Evolutionary conservation across 148 eudicot species (phyloP).

Genomic region (Drosera capensis): DNA sequence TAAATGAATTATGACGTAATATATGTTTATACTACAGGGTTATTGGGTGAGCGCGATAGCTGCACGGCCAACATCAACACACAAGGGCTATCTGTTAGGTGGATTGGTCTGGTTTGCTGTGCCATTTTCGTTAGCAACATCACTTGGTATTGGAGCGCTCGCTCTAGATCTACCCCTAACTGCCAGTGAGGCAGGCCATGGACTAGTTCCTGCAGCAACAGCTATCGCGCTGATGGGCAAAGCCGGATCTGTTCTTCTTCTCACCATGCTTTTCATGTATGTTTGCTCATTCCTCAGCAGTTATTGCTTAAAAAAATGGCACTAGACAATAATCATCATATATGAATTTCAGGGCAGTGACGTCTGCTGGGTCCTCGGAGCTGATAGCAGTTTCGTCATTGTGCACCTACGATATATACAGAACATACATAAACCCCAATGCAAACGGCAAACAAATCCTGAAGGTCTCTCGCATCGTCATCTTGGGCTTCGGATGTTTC

Average conservation of each 20-base stretch:
- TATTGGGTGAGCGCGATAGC: conserved; percentile 99
- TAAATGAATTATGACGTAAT: too few relatives aligned
- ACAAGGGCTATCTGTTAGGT: conserved; percentile 88
- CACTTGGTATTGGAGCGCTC: conserved; percentile 85
- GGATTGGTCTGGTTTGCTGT: conserved; percentile 97
- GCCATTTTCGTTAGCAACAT: conserved; percentile 85
- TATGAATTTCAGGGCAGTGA: conserved; percentile 81
- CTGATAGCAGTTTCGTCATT: conserved; percentile 93
- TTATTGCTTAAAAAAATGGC: too few relatives aligned
- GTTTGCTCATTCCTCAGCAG: too few relatives aligned
- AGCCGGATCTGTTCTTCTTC: conserved; percentile 80
- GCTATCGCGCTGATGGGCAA: conserved; percentile 94
- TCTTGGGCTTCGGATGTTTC: conserved; percentile 69
- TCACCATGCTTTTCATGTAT: conserved; percentile 96
- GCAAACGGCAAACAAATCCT: conserved; percentile 93
- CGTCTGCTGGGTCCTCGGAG: conserved; percentile 95
- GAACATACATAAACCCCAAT: conserved; percentile 76
- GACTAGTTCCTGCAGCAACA: conserved; percentile 94
- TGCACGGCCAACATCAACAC: conserved; percentile 93
- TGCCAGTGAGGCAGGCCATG: conserved; percentile 69
- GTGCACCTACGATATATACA: conserved; percentile 91
- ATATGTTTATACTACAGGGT: conserved; percentile 45
- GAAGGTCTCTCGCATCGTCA: conserved; percentile 50
- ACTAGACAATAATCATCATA: too few relatives aligned
- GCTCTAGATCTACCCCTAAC: conserved; percentile 91